Conservation (phyloP, 371 early-diverging fungal species). For the Zychaea mexicana region DNA sequence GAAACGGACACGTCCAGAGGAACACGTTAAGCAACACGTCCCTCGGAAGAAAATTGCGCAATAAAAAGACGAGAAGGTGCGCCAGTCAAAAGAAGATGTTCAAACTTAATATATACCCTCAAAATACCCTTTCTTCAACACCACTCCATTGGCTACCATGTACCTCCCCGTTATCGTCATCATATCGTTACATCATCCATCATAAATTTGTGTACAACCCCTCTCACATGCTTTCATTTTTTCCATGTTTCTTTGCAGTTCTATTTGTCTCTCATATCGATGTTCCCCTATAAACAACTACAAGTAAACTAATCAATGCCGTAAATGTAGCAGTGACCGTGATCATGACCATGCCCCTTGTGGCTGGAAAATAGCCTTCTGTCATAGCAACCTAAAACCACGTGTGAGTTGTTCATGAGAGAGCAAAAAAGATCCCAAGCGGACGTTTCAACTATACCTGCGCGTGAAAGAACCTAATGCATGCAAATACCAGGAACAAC, state of each 20-base stretch:
- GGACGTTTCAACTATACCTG: not conserved
- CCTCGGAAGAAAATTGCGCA: not conserved
- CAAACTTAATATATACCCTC: too few species aligned
- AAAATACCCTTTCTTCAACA: too few species aligned
- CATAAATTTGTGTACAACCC: too few species aligned
- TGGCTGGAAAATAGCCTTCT: conserved; percentile 3
- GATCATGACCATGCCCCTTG: not conserved
- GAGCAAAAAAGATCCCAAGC: not conserved
- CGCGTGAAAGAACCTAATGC: not conserved
- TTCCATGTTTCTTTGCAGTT: not conserved
- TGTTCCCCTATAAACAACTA: not conserved
- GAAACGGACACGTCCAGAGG: not conserved
- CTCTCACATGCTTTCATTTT: too few species aligned
- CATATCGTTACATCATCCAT: too few species aligned
- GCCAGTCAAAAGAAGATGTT: too few species aligned
- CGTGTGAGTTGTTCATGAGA: not conserved
- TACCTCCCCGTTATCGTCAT: too few species aligned
- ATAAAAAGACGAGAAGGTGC: too few species aligned
- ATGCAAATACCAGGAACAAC: not conserved
- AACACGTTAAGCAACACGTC: not conserved
- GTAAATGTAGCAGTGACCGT: not conserved
- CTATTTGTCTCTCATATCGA: not conserved
- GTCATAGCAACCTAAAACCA: conserved; percentile 2
- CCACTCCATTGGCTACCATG: too few species aligned
- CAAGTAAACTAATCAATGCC: not conserved